Percentiles rank a stretch among this genome's conserved stretches.
Conservation (phyloP, 2,329 filamentous ascomycete species). For the Neopestalotiopsis clavispora region DNA sequence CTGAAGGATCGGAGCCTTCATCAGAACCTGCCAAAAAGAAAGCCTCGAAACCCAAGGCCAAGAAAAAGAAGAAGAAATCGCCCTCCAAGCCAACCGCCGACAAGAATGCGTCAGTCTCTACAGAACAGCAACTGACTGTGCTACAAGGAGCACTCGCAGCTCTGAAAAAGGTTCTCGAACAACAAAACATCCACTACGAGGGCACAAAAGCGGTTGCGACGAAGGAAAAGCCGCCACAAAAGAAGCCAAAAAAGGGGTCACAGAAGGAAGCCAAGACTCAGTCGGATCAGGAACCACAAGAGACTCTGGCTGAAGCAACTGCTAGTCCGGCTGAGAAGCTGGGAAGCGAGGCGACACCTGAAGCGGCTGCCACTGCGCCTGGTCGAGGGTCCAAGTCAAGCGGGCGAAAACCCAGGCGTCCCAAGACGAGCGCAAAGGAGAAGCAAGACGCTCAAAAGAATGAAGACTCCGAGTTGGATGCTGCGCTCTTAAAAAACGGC, state of each 20-base stretch:
- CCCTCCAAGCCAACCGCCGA: constrained; percentile 11
- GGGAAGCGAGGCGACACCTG: not conserved
- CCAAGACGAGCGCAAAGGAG: no score
- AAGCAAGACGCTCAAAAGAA: no score
- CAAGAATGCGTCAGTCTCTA: constrained; percentile 19
- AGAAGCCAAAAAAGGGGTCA: not conserved
- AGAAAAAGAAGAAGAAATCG: constrained; percentile 26
- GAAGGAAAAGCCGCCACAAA: constrained; percentile 11
- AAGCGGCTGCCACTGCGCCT: not conserved
- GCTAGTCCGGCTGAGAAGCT: not conserved
- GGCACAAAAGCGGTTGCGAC: not conserved
- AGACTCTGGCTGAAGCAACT: not conserved
- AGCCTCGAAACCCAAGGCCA: not conserved
- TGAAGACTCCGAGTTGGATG: not conserved
- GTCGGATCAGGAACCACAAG: not conserved
- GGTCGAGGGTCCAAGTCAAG: not conserved
- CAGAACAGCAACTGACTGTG: constrained; percentile 35
- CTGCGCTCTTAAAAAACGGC: not conserved
- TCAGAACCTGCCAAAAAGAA: not conserved
- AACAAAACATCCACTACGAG: constrained; percentile 35
- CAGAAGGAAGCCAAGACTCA: not conserved
- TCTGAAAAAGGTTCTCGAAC: constrained; percentile 42
- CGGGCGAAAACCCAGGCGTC: not conserved
- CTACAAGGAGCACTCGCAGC: constrained; percentile 42
- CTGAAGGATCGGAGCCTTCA: not conserved